Evolutionary conservation across 2,329 filamentous ascomycete species (phyloP), one percentile per base, ranked within the genome.

Genomic region (Aspergillus ochraceoroseus): DNA sequence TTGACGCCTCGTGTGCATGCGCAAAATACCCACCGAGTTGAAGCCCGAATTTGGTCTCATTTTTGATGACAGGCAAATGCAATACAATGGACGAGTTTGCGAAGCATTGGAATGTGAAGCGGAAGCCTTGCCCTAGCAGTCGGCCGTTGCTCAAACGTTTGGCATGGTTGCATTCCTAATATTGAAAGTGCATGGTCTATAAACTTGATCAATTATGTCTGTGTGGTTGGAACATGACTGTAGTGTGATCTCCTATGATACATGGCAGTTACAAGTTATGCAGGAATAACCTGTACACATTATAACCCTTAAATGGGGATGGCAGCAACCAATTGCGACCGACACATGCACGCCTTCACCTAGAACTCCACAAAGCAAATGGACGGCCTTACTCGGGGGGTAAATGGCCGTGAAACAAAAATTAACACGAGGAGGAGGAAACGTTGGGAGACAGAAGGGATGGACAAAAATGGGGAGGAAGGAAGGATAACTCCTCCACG

Each of bases 201-300:
- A 15, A 19, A 32, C 29, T 36, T 20, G 20, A 22, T 43, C 20
- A 29, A 32, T 15, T 35, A 27, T 39, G 9, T 33, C 15, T 43
- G 20, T 34, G 17, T n/a, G n/a, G n/a, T 14, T 39, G 30, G 31
- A 35, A 33, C 11, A 33, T 31, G 31, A 14, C 27, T 25, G 31
- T 8, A 31, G 19, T 25, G 17, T 20, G 19, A 39, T 43, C 12
- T 33, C 41, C 25, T 43, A 43, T 43, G 34, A 30, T 43, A 43
- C 39, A 42, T 25, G 36, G 41, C 30, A 35, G 19, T 30, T 38
- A 27, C 34, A 43, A 43, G 30, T 29, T 38, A 39, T 35, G 32
- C 35, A 38, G 26, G 31, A 33, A 39, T 32, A 28, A 38, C 27
- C 26, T 27, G 35, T 35, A 23, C 25, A 31, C 20, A 28, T 12